Conservation (phyloP, 768 basidiomycete genomes). For the Leccinum olivaceopallidum region DNA sequence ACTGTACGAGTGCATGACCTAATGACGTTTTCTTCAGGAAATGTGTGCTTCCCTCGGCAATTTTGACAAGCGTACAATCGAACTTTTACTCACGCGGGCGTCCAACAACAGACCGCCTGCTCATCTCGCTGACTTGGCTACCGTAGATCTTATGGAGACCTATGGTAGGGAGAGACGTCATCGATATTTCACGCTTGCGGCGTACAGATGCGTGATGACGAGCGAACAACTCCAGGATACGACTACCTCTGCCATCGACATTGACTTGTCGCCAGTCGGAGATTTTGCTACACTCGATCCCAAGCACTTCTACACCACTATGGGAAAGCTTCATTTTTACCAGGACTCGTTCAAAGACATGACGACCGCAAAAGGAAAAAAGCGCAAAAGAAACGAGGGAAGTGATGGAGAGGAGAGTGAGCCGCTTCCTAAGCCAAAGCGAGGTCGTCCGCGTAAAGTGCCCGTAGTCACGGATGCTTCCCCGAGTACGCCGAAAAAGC, state of each 20-base stretch:
- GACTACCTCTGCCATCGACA: conserved; percentile 41
- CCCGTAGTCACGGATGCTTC: conserved; percentile 10
- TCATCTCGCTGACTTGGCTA: conserved; percentile 71
- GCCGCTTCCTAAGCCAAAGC: conserved; percentile 40
- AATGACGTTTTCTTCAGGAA: conserved; percentile 46
- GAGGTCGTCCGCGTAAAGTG: conserved; percentile 55
- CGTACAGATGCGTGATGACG: conserved; percentile 63
- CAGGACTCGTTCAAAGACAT: conserved; percentile 51
- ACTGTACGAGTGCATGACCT: background rate
- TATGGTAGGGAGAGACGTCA: conserved; percentile 84
- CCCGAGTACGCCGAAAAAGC: conserved; percentile 32
- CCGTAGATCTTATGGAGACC: conserved; percentile 76
- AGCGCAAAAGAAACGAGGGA: conserved; percentile 34
- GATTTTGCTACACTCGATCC: conserved; percentile 50
- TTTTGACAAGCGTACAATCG: conserved; percentile 81
- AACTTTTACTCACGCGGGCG: conserved; percentile 73
- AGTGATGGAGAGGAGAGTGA: conserved; percentile 21
- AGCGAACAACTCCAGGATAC: conserved; percentile 64
- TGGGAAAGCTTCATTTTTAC: conserved; percentile 41
- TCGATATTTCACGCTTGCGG: conserved; percentile 75
- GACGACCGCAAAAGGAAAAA: conserved; percentile 23
- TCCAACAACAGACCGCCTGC: conserved; percentile 63
- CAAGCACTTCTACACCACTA: conserved; percentile 55
- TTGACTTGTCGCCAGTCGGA: conserved; percentile 52
- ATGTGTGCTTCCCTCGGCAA: conserved; percentile 59